phyloP scores from a whole-genome alignment of 2,329 filamentous ascomycete genomes.

The Trichoderma harzianum region DNA sequence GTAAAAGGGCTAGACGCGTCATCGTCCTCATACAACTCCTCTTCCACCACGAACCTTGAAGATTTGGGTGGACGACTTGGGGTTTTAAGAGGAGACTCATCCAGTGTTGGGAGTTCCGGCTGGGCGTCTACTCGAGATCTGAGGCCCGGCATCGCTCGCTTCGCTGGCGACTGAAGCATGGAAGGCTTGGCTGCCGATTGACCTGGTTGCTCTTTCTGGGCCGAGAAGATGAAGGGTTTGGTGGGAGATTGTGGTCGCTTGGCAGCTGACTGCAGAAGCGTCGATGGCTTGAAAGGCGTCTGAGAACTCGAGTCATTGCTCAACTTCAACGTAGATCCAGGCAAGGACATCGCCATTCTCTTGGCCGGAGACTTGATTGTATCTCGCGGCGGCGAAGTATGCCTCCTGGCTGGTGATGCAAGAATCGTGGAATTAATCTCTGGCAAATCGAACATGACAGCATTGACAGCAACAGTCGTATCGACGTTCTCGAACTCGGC shows the following conservation, averaged over 20 bases:
- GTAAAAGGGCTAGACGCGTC: slow-evolving; percentile 35
- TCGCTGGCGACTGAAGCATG: slow-evolving; percentile 52
- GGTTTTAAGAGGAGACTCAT: slow-evolving; percentile 32
- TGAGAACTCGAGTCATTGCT: slow-evolving; percentile 20
- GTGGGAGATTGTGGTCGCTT: slow-evolving; percentile 48
- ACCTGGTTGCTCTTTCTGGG: slow-evolving; percentile 28
- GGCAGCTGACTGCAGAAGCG: slow-evolving; percentile 48
- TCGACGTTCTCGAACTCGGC: slow-evolving; percentile 7
- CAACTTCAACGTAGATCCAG: slow-evolving; percentile 34
- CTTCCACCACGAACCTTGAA: slow-evolving; percentile 39
- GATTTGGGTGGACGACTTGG: slow-evolving; percentile 30
- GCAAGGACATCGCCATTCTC: slow-evolving; percentile 33
- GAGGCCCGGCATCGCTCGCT: slow-evolving; percentile 39
- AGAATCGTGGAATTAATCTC: slow-evolving; percentile 41
- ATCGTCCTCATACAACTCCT: slow-evolving; percentile 26
- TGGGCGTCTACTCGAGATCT: slow-evolving; percentile 32
- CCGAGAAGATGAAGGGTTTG: slow-evolving; percentile 35
- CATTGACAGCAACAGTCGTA: slow-evolving; percentile 27
- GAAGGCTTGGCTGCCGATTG: slow-evolving; percentile 45
- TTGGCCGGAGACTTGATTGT: slow-evolving; percentile 56
- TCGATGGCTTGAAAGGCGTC: slow-evolving; percentile 35
- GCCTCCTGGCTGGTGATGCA: slow-evolving; percentile 55
- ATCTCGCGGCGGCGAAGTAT: slow-evolving; percentile 53
- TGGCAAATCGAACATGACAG: slow-evolving; percentile 29
- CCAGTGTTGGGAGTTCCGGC: slow-evolving; percentile 22